Evolutionary conservation across 179 eudicot species (phyloP).

Genomic region (Spinacia oleracea): DNA sequence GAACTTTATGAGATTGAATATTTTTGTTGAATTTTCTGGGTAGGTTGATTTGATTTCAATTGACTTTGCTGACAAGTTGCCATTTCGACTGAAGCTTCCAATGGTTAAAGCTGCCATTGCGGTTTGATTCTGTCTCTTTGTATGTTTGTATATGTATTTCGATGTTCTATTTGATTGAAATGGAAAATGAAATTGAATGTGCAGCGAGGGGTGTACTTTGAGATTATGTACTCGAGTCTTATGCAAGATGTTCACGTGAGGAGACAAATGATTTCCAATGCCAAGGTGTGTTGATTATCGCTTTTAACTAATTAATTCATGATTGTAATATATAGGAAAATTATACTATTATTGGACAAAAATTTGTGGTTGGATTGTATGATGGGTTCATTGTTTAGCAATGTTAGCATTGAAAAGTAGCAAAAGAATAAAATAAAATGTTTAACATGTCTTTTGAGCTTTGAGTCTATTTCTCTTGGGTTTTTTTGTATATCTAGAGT

Average conservation of each 20-base stretch:
- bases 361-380: not conserved
- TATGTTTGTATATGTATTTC: not conserved
- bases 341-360: not conserved
- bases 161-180: not conserved
- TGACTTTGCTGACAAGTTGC: constrained; percentile 77
- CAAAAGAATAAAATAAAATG: not conserved
- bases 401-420: not conserved
- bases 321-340: not conserved
- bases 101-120: constrained; percentile 75
- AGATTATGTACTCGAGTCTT: constrained; percentile 73
- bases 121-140: constrained; percentile 38
- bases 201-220: constrained; percentile 87
- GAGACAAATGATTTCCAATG: constrained; percentile 69
- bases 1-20: not conserved
- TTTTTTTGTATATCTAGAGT: not conserved
- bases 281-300: constrained; percentile 52
- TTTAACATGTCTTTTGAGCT: not conserved
- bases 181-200: constrained; percentile 25
- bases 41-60: constrained; percentile 88
- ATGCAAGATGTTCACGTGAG: constrained; percentile 60
- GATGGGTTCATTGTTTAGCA: not conserved
- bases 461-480: not conserved
- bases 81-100: constrained; percentile 75
- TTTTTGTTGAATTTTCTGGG: constrained; percentile 9
- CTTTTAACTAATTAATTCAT: not conserved